These are phyloP conservation scores for Aspergillus affinis DNA, from an alignment of 495 filamentous ascomycete genomes.

Conservation along the genomic window DNA sequence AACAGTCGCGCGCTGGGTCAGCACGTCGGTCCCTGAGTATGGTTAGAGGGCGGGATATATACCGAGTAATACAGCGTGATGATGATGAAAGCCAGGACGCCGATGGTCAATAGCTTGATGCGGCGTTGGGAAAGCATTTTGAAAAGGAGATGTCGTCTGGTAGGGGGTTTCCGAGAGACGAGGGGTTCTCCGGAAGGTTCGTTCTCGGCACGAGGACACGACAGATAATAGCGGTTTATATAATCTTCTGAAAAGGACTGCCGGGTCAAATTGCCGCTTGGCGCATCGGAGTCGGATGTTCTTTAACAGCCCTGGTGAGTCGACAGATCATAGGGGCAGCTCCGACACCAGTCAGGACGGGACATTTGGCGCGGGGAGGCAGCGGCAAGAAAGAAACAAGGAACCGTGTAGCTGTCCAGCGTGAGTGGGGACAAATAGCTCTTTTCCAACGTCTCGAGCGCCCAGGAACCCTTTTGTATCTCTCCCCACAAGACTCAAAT, in stretches of 20 bases:
- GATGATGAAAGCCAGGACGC: slow-evolving; percentile 56
- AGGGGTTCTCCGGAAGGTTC: neutral
- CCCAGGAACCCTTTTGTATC: too few relatives aligned
- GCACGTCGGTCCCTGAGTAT: neutral
- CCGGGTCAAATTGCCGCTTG: slow-evolving; percentile 2
- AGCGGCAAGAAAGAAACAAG: slow-evolving; percentile 3
- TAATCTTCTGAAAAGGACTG: neutral
- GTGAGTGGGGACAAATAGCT: neutral
- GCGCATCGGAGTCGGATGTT: slow-evolving; percentile 6
- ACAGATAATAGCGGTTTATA: neutral
- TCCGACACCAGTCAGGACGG: slow-evolving; percentile 16
- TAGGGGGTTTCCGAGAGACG: neutral
- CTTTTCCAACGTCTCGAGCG: neutral
- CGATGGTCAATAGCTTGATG: slow-evolving; percentile 57
- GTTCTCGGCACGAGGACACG: neutral
- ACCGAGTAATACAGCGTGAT: slow-evolving; percentile 64
- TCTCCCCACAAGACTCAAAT: neutral
- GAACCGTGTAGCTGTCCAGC: slow-evolving; percentile 1
- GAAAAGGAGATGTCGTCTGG: slow-evolving; percentile 7
- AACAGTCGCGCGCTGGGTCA: slow-evolving; percentile 2
- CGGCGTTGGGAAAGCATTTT: slow-evolving; percentile 73
- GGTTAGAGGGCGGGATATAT: slow-evolving; percentile 9
- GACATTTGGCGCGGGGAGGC: slow-evolving; percentile 18
- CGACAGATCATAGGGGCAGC: slow-evolving; percentile 23
- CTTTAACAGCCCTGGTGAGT: slow-evolving; percentile 9